Evolutionary conservation across 2,329 filamentous ascomycete species (phyloP), one percentile per base, ranked within the genome.

Genomic region (Aspergillus ochraceoroseus): DNA sequence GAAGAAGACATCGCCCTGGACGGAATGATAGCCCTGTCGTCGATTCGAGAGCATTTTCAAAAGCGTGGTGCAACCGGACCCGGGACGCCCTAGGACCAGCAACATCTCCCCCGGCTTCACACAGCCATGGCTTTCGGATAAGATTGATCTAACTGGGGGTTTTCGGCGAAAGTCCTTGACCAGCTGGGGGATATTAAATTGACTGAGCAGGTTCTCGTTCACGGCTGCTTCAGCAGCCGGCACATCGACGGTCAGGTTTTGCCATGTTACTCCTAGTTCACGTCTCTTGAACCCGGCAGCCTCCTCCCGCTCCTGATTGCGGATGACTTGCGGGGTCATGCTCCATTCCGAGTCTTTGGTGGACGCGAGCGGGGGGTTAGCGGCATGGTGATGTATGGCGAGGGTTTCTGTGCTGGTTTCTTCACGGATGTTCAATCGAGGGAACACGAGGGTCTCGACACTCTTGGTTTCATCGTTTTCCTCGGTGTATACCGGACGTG

Each of bases 61-160:
- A 2, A 78, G 7, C 73, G 82, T 83, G 0, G 82, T 84, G 58
- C 83, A 87, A 22, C 82, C 82, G 3, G 79, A 72, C 0, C 82
- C 82, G 0, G 82, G 82, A 1, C 80, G 71, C 2, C 82, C 82
- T 0, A 85, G 67, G 0, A 85, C 80, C 0, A 85, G 67, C 1
- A 84, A 62, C 82, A 85, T 83, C 58, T 85, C 80, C n/a, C 81
- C 83, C 0, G 82, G 81, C 57, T 80, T 80, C 27, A 86, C 77
- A 49, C 79, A 83, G 7, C 82, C 82, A 52, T 79, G 75, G 41
- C 72, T 76, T 51, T 76, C 70, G 37, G 82, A 73, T 27, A 87
- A 61, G 25, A 87, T 79, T 0, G 77, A 80, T 49, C 75, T 76
- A 22, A 82, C 61, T 0, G 80, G 76, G 0, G 76, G 71, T 53